These are phyloP conservation scores for Talaromyces amestolkiae DNA, from an alignment of 2,329 filamentous ascomycete genomes.

Conservation along the genomic window DNA sequence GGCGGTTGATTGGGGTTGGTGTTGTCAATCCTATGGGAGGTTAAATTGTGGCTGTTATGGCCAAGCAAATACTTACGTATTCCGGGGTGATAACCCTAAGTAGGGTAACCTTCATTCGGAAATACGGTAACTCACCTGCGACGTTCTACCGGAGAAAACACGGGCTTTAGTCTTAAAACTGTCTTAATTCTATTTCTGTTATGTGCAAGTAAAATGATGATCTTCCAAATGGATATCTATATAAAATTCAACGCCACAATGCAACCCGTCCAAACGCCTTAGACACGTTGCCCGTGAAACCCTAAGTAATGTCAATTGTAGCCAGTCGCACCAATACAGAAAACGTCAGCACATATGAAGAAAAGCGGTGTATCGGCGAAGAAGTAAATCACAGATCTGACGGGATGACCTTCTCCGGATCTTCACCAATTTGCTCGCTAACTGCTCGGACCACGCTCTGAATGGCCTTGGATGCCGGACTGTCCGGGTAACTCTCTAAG, in stretches of 20 bases:
- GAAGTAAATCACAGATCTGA: conserved; percentile 25
- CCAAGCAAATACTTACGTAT: background rate
- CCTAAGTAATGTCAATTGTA: conserved; percentile 16
- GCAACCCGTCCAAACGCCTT: conserved; percentile 12
- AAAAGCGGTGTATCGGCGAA: background rate
- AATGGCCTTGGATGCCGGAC: conserved; percentile 81
- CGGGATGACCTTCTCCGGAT: conserved; percentile 51
- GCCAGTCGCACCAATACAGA: conserved; percentile 14
- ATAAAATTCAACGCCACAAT: conserved; percentile 5
- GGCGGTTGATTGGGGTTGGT: background rate
- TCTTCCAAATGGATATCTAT: conserved; percentile 4
- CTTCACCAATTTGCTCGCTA: conserved; percentile 62
- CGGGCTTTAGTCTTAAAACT: background rate
- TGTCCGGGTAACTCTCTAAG: conserved; percentile 89
- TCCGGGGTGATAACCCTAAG: background rate
- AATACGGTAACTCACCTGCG: background rate
- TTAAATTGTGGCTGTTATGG: background rate
- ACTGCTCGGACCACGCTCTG: conserved; percentile 75
- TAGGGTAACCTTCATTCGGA: background rate
- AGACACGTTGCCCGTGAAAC: background rate
- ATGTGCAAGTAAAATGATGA: background rate
- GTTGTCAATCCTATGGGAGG: background rate
- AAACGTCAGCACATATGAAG: conserved; percentile 23
- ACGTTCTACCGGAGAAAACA: background rate
- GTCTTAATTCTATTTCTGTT: background rate